Evolutionary conservation across 805 yeast species (phyloP), one percentile per base, ranked within the genome.

Genomic region (Hanseniaspora taiwanica): DNA sequence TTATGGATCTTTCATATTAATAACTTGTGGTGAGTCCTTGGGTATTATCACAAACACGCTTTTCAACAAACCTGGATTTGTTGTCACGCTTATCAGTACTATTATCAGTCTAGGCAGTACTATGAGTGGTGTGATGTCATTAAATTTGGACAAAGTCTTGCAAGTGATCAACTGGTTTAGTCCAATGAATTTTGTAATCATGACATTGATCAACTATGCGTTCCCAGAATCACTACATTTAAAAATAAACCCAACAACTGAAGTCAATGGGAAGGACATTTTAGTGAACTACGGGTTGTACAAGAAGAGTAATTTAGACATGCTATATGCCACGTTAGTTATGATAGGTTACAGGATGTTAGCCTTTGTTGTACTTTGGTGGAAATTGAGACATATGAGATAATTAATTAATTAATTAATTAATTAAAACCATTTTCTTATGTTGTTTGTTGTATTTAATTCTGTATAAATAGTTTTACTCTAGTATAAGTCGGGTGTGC

Each of bases 111-210:
- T 83, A 38, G 91, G 89, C 5, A 73, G 81, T 4, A 74, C 81
- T 48, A 81, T 85, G 91, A 81, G 84, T 1, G 96, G 95, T 3
- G 63, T 86, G 9, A 68, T 85, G 76, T 80, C 94, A 0, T 62
- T 83, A 49, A 66, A 77, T n/a, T 73, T 84, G 79, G 81, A 80
- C 20, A 61, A 59, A 2, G 75, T 85, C 37, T 66, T 84, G 52
- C 66, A 67, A 46, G 94, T 77, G 0, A 59, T 81, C 53, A 84
- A 83, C 56, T 85, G 76, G 58, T 49, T 81, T n/a, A 78, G 78
- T 39, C 95, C 95, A 3, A 56, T 81, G 47, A 80, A 79, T 50
- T 85, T 81, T 52, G 78, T 77, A 2, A 79, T 79, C 9, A 70
- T 75, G 48, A 61, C 74, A 1, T 54, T 76, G 36, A 70, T 77